phyloP scores from a whole-genome alignment of 371 early-diverging fungal genomes.

The Circinella minor region DNA sequence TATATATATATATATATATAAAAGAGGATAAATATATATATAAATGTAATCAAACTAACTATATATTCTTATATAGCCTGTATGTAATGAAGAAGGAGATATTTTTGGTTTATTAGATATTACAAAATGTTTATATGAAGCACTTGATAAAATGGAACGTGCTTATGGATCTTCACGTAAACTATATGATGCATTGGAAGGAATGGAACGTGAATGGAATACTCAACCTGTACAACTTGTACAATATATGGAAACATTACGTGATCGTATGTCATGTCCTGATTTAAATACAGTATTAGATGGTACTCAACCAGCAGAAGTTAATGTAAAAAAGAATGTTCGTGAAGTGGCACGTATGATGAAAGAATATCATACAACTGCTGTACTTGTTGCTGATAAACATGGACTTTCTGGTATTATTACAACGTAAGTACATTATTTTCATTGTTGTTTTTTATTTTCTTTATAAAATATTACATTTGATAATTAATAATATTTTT shows the following conservation, averaged over 20 bases:
- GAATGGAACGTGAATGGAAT: conserved; percentile 78
- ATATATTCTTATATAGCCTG: conserved; percentile 33
- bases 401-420: conserved; percentile 91
- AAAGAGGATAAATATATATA: neutral
- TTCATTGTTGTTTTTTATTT: neutral
- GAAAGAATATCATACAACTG: conserved; percentile 87
- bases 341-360: conserved; percentile 89
- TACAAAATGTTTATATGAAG: conserved; percentile 92
- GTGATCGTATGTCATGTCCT: conserved; percentile 87
- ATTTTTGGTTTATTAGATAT: conserved; percentile 94
- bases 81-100: conserved; percentile 81
- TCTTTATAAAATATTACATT: neutral
- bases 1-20: neutral
- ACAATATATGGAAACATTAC: conserved; percentile 73
- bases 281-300: conserved; percentile 82
- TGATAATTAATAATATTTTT: neutral
- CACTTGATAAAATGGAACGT: conserved; percentile 89
- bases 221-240: conserved; percentile 50
- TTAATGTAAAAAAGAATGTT: conserved; percentile 81
- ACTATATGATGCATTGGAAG: conserved; percentile 87
- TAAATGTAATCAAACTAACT: too few species aligned
- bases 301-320: conserved; percentile 75
- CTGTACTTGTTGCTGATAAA: conserved; percentile 87
- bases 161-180: conserved; percentile 85
- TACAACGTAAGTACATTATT: conserved; percentile 51